Evolutionary conservation across 2,329 filamentous ascomycete species (phyloP), one percentile per base, ranked within the genome.

Genomic region (Calonectria pseudoreteaudii): DNA sequence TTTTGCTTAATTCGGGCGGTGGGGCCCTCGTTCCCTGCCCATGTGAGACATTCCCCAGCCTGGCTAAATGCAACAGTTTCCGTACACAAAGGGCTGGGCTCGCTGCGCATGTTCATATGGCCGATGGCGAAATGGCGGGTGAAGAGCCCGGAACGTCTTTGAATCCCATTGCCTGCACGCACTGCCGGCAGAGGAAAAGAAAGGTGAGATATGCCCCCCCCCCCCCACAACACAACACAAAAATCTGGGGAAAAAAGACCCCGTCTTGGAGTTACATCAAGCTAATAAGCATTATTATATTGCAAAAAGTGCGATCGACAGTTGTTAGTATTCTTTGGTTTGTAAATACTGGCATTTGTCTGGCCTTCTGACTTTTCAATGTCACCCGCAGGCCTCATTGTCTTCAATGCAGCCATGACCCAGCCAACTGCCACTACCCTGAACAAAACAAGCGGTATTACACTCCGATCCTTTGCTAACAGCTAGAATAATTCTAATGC

Each of bases 151-250:
- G 74, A 52, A 73, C 69, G 66, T 66, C 62, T 49, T 47, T 81
- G 34, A 82, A 82, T 47, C 81, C 82, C 5, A 83, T 83, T 58
- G 83, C 83, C 9, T 84, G 82, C 10, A 81, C 81, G 31, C 74
- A 80, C 38, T 84, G 83, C 64, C 80, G 82, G 16, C 81, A 82
- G 38, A 79, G 80, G 53, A 84, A 84, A 44, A 81, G 83, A 60
- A 82, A 81, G 76, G 82, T 84, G 60, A 75, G 77, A 44, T 2
- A 13, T 18, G 20, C 10, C 18, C 20, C 28, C 71, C 31, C 8
- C n/a, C n/a, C n/a, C n/a, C n/a, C n/a, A n/a, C n/a, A n/a, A n/a
- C n/a, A 26, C 34, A 16, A 34, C 23, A 28, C 34, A 13, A 34
- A n/a, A 34, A 23, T 36, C 11, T 7, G 13, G n/a, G 38, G 4